Conservation (phyloP, 768 basidiomycete genomes). For the Coprinopsis marcescibilis region DNA sequence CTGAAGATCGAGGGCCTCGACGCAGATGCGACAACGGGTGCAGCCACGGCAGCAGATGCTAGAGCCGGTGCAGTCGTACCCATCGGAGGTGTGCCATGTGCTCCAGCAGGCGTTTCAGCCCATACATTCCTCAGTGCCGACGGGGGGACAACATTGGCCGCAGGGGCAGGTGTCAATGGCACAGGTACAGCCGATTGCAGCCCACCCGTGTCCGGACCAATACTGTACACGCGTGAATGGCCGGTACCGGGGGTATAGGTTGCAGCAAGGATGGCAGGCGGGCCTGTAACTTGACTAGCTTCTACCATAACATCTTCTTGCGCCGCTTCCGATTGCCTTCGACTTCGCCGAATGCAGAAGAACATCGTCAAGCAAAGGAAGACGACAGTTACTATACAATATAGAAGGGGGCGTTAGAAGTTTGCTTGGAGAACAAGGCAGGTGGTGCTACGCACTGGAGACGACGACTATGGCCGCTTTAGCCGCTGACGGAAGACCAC, state of each 20-base stretch:
- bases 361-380: not conserved
- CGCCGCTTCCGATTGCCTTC: constrained; percentile 1
- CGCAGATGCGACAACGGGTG: constrained; percentile 1
- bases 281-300: constrained; percentile 8
- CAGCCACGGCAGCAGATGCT: not conserved
- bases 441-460: not conserved
- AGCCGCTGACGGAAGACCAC: not conserved
- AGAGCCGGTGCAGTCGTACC: not conserved
- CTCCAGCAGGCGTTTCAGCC: not conserved
- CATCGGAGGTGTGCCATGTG: not conserved
- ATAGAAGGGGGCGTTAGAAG: not conserved
- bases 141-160: not conserved
- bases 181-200: constrained; percentile 1
- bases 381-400: not conserved
- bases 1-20: constrained; percentile 1
- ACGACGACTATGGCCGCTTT: constrained; percentile 8
- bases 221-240: constrained; percentile 9
- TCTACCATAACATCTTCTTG: constrained; percentile 3
- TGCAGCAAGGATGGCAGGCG: constrained; percentile 4
- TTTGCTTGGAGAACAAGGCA: not conserved
- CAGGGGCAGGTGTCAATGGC: constrained; percentile 1
- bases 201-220: constrained; percentile 5
- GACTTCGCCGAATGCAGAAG: constrained; percentile 6
- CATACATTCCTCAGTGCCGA: no score
- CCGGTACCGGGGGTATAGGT: constrained; percentile 9